Evolutionary conservation across 805 yeast species (phyloP).

Genomic region (Pichia californica): DNA sequence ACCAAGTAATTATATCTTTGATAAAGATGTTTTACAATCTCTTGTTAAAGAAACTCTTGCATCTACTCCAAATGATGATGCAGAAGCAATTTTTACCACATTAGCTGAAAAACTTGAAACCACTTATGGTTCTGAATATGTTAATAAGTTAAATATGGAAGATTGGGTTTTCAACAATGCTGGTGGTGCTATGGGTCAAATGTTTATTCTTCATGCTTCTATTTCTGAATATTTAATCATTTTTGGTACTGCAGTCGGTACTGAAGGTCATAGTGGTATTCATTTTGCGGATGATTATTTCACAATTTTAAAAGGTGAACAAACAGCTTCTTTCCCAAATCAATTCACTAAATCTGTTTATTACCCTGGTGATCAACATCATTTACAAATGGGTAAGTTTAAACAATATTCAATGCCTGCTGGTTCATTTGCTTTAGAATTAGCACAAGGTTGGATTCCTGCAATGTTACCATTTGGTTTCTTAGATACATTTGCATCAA

Average conservation of each 20-base stretch:
- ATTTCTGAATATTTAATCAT: slow-evolving; percentile 86
- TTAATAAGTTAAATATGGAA: slow-evolving; percentile 65
- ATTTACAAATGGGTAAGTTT: slow-evolving; percentile 60
- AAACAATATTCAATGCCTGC: slow-evolving; percentile 85
- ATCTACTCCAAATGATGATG: slow-evolving; percentile 48
- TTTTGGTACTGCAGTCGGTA: slow-evolving; percentile 90
- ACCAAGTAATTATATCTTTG: slow-evolving; percentile 67
- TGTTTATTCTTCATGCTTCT: slow-evolving; percentile 94
- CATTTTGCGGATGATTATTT: slow-evolving; percentile 98
- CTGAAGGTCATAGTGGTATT: slow-evolving; percentile 93
- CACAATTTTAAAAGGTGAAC: slow-evolving; percentile 78
- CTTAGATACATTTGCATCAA: slow-evolving; percentile 69
- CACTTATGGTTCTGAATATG: slow-evolving; percentile 58
- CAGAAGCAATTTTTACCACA: slow-evolving; percentile 56
- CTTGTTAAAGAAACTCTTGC: slow-evolving; percentile 51
- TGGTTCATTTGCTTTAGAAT: slow-evolving; percentile 82
- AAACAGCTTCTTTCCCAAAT: slow-evolving; percentile 63
- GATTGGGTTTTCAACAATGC: slow-evolving; percentile 98
- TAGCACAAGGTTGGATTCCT: slow-evolving; percentile 99
- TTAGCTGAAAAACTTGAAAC: slow-evolving; percentile 51
- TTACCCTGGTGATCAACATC: slow-evolving; percentile 82
- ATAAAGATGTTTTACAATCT: slow-evolving; percentile 50
- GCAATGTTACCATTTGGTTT: slow-evolving; percentile 96
- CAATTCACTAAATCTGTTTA: slow-evolving; percentile 65
- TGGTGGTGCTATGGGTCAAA: slow-evolving; percentile 97